Evolutionary conservation across 2,329 filamentous ascomycete genomes (phyloP), one percentile per base, ranked within the genome.

Genomic region (Penicillium sp.): DNA sequence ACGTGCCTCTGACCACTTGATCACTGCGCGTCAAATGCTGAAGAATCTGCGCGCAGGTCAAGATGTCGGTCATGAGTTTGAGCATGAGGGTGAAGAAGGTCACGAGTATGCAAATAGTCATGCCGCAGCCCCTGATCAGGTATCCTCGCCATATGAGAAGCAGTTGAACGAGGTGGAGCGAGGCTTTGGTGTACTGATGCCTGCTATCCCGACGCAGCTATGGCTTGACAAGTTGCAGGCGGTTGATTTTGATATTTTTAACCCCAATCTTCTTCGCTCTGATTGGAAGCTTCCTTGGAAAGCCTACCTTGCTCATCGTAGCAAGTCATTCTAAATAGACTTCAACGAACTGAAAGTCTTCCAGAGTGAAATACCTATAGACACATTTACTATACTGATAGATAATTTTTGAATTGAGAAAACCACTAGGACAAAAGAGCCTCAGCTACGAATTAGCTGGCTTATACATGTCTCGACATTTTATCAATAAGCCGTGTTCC

Each of bases 1-100:
- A 0, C 84, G 93, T 38, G 94, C 94, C 6, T 95, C 95, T 67
- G 94, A 99, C 70, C 94, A 99, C 73, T 79, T 99, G 33, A 96
- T 97, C 63, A 97, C 93, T 0, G 93, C 89, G 1, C 81, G 91
- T 58, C 90, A 96, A 70, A 96, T 99, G 91, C 73, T 97, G 59
- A 87, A 85, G 66, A 90, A 89, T 65, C 76, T 96, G 20, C 84
- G 84, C 54, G 85, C 84, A 3, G 90, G 91, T 1, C 76, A 88
- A 63, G 86, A 85, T 49, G 83, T 90, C 0, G 90, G 88, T 0
- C 93, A 97, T 69, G 90, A 90, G 5, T 97, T 93, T 70, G 93
- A 97, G 74, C 90, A 97, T 67, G 82, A 88, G 59, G 83, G 85
- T 28, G 91, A 96, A 68, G 85, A 85, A 51, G 90, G 88, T 50